Conservation (phyloP, 1,284 basidiomycete species). For the Somion occarium region DNA sequence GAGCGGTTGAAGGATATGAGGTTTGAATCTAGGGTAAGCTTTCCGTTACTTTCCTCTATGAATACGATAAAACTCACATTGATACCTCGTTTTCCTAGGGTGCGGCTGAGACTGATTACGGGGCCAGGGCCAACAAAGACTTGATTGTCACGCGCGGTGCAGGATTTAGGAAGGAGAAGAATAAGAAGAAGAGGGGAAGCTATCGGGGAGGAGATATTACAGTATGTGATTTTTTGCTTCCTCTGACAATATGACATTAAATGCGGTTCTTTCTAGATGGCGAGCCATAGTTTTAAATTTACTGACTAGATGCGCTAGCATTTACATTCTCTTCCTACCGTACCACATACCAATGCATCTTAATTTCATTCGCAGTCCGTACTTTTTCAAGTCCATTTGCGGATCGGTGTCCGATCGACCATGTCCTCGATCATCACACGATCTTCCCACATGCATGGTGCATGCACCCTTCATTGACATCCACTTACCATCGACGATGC, state of each 20-base stretch:
- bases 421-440: no score
- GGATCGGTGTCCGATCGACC: no score
- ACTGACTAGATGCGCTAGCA: conserved; percentile 28
- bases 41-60: conserved; percentile 4
- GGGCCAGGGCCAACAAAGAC: conserved; percentile 80
- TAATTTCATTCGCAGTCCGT: no score
- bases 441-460: no score
- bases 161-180: conserved; percentile 98
- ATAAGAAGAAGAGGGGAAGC: conserved; percentile 97
- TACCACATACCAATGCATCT: no score
- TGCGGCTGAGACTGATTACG: conserved; percentile 76
- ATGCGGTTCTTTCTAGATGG: conserved; percentile 45
- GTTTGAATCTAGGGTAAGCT: conserved; percentile 74
- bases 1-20: conserved; percentile 73
- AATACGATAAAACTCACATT: no score
- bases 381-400: no score
- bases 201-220: conserved; percentile 92
- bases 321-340: background rate
- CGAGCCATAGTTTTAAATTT: conserved; percentile 85
- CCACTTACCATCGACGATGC: no score
- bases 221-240: conserved; percentile 54
- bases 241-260: conserved; percentile 4
- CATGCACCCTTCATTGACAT: no score
- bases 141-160: conserved; percentile 91
- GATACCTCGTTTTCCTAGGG: conserved; percentile 36